Conservation (phyloP, 2,329 filamentous ascomycete species). For the Cladosporium phlei region DNA sequence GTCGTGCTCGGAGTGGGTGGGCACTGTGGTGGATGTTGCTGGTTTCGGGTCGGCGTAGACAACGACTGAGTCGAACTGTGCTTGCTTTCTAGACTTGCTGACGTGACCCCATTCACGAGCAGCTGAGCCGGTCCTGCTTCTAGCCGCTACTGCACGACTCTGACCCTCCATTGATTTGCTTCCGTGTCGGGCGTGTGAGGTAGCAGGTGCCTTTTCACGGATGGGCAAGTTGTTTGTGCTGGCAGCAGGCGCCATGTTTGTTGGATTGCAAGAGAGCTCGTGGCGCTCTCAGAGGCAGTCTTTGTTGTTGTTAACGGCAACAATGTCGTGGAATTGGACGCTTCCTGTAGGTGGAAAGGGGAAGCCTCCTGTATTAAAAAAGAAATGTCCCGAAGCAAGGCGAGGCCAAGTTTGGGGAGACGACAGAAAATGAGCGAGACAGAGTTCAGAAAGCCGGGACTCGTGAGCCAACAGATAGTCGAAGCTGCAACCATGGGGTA, state of each 20-base stretch:
- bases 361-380: too few relatives aligned
- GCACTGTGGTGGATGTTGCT: background rate
- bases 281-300: too few relatives aligned
- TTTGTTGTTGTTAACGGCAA: too few relatives aligned
- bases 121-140: slow-evolving; percentile 2
- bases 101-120: slow-evolving; percentile 8
- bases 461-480: too few relatives aligned
- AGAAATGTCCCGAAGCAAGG: too few relatives aligned
- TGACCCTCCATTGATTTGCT: slow-evolving; percentile 4
- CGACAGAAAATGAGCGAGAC: too few relatives aligned
- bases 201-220: slow-evolving; percentile 10
- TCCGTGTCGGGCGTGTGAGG: slow-evolving; percentile 2
- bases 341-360: too few relatives aligned
- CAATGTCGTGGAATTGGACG: too few relatives aligned
- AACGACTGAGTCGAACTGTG: background rate
- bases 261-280: too few relatives aligned
- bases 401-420: too few relatives aligned
- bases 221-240: slow-evolving; percentile 12
- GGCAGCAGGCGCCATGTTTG: slow-evolving; percentile 11
- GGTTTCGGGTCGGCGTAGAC: background rate
- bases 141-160: slow-evolving; percentile 3
- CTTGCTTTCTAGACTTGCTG: background rate
- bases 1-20: background rate
- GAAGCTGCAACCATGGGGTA: too few relatives aligned
- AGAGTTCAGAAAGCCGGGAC: too few relatives aligned